These are phyloP conservation scores for Lanmaoa rubissima DNA, from an alignment of 768 basidiomycete genomes.

Conservation along the genomic window DNA sequence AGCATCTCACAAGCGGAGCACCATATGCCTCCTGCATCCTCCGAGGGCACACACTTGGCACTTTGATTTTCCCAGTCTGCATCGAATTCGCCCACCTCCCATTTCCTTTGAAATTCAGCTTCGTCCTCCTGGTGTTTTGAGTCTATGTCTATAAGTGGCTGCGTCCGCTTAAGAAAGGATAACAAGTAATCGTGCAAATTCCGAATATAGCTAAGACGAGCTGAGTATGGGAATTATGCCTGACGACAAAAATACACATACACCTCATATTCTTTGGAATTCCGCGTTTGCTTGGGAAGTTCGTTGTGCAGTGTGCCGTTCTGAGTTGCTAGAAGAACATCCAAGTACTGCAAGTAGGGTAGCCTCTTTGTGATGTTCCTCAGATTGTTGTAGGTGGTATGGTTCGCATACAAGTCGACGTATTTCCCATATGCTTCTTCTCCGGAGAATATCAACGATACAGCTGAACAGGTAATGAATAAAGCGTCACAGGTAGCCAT, in stretches of 20 bases:
- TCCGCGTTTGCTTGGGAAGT: conserved; percentile 62
- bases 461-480: conserved; percentile 43
- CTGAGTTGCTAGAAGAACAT: conserved; percentile 70
- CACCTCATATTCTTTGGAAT: conserved; percentile 77
- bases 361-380: conserved; percentile 80
- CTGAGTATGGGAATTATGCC: conserved; percentile 7
- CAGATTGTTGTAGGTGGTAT: conserved; percentile 86
- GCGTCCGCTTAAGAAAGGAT: conserved; percentile 81
- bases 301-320: conserved; percentile 62
- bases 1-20: conserved; percentile 80
- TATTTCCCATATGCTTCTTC: conserved; percentile 96
- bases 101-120: conserved; percentile 70
- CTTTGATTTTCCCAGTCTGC: conserved; percentile 66
- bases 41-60: conserved; percentile 37
- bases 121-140: conserved; percentile 62
- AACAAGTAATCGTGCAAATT: conserved; percentile 79
- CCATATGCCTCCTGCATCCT: conserved; percentile 76
- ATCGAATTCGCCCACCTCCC: conserved; percentile 73
- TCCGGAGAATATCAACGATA: conserved; percentile 88
- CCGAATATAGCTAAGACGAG: conserved; percentile 68
- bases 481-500: neutral
- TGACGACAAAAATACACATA: conserved; percentile 38
- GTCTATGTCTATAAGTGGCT: conserved; percentile 78
- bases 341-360: conserved; percentile 92
- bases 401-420: conserved; percentile 87